Evolutionary conservation across 1,139 yeast genomes (phyloP).

Genomic region (Pichia sp.): DNA sequence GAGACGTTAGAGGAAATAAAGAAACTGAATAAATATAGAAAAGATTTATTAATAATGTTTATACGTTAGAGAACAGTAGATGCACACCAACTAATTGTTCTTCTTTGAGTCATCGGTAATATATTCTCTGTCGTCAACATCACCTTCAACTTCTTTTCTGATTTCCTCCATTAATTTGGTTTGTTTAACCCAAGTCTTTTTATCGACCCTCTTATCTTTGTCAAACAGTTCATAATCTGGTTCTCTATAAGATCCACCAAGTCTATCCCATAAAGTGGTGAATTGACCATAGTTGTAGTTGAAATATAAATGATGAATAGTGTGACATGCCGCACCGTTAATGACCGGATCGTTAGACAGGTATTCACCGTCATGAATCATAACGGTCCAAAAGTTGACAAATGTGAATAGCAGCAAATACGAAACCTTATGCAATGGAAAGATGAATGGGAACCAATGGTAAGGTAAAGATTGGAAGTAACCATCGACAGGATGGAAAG

Average conservation of each 20-base stretch:
- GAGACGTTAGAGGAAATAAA: too few species aligned
- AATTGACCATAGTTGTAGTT: constrained; percentile 97
- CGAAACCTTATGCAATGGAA: constrained; percentile 85
- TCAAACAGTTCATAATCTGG: constrained; percentile 86
- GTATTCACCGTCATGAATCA: constrained; percentile 98
- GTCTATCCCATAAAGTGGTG: constrained; percentile 95
- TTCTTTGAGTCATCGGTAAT: constrained; percentile 28
- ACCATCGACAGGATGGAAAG: constrained; percentile 98
- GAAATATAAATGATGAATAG: constrained; percentile 92
- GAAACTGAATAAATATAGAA: too few species aligned
- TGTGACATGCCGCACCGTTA: constrained; percentile 97
- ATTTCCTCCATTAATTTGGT: constrained; percentile 70
- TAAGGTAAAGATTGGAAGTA: constrained; percentile 88
- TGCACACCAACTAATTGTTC: constrained; percentile 1
- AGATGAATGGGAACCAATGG: constrained; percentile 80
- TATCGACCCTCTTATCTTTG: constrained; percentile 48
- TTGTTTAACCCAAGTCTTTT: constrained; percentile 66
- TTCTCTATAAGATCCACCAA: constrained; percentile 86
- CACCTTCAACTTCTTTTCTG: constrained; percentile 73
- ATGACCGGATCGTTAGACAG: constrained; percentile 87
- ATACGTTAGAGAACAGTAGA: too few species aligned
- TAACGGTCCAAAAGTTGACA: constrained; percentile 96
- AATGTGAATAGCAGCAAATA: constrained; percentile 76
- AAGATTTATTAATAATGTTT: too few species aligned
- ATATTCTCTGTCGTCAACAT: constrained; percentile 50